Percentiles rank a stretch among this genome's conserved stretches.
Evolutionary conservation across 73 alveolate species (phyloP).

Genomic region (Paramecium octaurelia): DNA sequence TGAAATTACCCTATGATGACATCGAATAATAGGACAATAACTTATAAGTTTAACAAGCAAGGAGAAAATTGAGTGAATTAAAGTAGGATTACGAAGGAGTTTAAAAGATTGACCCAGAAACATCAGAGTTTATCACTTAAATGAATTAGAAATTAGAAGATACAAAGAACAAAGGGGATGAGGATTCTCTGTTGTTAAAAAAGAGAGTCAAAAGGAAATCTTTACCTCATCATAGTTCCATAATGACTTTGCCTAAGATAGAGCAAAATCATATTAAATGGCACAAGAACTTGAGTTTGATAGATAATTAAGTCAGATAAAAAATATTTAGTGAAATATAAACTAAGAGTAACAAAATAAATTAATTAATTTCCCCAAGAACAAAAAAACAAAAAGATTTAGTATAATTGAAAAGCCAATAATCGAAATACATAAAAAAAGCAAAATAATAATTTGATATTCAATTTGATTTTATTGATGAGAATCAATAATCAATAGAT

Average conservation of each 20-base stretch:
- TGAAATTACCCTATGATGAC: conserved; percentile 7
- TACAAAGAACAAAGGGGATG: not conserved
- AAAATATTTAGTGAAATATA: not conserved
- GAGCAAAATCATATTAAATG: not conserved
- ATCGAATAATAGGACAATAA: not conserved
- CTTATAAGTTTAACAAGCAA: not conserved
- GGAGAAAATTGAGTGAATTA: not conserved
- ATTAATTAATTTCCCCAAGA: not conserved
- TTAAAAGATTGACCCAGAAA: not conserved
- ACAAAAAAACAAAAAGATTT: not conserved
- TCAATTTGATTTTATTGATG: not conserved
- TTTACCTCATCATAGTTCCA: not conserved
- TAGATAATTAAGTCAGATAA: not conserved
- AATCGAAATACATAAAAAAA: not conserved
- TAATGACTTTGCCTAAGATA: not conserved
- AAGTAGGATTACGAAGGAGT: not conserved
- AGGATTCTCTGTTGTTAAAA: not conserved
- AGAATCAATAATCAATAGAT: not conserved
- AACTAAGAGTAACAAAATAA: not conserved
- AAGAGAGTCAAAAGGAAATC: not conserved
- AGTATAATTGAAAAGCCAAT: not conserved
- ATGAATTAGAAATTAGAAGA: not conserved
- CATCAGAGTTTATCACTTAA: not conserved
- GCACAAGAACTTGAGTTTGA: not conserved
- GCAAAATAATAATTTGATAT: not conserved